Percentiles rank a stretch among this genome's conserved stretches.
Evolutionary conservation across 768 basidiomycete genomes (phyloP).

Genomic region (Crepidotus variabilis): DNA sequence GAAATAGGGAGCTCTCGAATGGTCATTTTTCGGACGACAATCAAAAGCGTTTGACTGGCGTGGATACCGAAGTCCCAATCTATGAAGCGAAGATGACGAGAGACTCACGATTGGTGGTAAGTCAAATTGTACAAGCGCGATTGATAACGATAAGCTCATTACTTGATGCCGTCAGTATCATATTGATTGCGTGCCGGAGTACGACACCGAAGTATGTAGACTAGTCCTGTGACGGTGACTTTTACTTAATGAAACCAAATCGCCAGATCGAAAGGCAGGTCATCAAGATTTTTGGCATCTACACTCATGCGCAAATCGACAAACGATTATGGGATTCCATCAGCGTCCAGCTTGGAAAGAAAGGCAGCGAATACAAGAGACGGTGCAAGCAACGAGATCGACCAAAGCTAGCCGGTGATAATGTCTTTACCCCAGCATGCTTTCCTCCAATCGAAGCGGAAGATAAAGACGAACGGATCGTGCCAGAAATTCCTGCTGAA

Average conservation of each 20-base stretch:
- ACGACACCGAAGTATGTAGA: slow-evolving; percentile 22
- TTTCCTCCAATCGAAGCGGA: slow-evolving; percentile 36
- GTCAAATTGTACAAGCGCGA: slow-evolving; percentile 9
- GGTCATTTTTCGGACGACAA: slow-evolving; percentile 70
- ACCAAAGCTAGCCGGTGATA: slow-evolving; percentile 25
- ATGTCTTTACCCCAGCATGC: slow-evolving; percentile 46
- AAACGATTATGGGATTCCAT: slow-evolving; percentile 35
- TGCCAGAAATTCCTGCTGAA: slow-evolving; percentile 35
- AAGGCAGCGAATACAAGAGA: slow-evolving; percentile 46
- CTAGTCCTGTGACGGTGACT: neutral
- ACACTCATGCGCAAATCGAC: slow-evolving; percentile 36
- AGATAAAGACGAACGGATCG: slow-evolving; percentile 14
- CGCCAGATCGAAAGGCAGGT: slow-evolving; percentile 29
- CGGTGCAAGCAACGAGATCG: slow-evolving; percentile 44
- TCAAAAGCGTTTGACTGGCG: slow-evolving; percentile 52
- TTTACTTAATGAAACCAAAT: neutral
- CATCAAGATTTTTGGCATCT: slow-evolving; percentile 34
- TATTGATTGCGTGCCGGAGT: slow-evolving; percentile 41
- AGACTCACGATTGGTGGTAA: slow-evolving; percentile 47
- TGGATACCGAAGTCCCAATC: slow-evolving; percentile 46
- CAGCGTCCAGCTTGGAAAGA: slow-evolving; percentile 31
- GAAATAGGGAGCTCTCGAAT: slow-evolving; percentile 57
- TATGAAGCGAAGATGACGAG: slow-evolving; percentile 67
- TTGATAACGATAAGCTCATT: neutral
- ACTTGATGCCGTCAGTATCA: slow-evolving; percentile 35